Evolutionary conservation across 1,284 basidiomycete genomes (phyloP).

Genomic region (Meira miltonrushii): DNA sequence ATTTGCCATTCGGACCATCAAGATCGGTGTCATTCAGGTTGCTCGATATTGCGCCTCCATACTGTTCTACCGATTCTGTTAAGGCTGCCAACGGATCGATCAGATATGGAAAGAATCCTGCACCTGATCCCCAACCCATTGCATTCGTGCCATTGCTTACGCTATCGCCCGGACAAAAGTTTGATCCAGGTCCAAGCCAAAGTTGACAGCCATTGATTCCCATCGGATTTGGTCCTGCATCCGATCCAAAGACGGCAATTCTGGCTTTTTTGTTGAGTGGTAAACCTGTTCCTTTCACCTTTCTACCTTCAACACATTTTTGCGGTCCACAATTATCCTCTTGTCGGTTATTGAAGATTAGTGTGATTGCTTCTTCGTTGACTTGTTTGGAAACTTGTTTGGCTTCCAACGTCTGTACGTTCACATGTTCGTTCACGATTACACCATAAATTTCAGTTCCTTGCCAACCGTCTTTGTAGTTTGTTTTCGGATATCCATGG

Average conservation of each 20-base stretch:
- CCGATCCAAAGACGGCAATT: constrained; percentile 51
- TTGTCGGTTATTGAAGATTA: constrained; percentile 54
- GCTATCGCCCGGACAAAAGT: neutral
- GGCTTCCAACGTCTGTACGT: constrained; percentile 31
- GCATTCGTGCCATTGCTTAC: constrained; percentile 61
- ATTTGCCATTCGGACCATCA: constrained; percentile 26
- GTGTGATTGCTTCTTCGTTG: constrained; percentile 29
- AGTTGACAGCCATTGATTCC: constrained; percentile 72
- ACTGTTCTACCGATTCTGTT: constrained; percentile 56
- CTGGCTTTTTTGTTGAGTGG: constrained; percentile 44
- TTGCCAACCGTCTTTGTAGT: constrained; percentile 14
- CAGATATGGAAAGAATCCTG: constrained; percentile 57
- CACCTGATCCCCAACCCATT: constrained; percentile 70
- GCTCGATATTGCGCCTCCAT: constrained; percentile 59
- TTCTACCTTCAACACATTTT: too few relatives aligned
- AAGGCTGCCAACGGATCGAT: constrained; percentile 63
- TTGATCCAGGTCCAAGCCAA: constrained; percentile 51
- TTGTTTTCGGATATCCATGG: constrained; percentile 23
- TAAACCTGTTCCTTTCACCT: constrained; percentile 18
- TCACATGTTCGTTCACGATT: constrained; percentile 18
- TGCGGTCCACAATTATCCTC: constrained; percentile 50
- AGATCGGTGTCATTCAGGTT: constrained; percentile 62
- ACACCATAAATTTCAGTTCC: constrained; percentile 17
- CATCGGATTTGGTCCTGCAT: constrained; percentile 64
- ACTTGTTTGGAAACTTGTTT: constrained; percentile 28